Base-by-base conservation (phyloP, 2,329 filamentous ascomycete species). In the Cordyceps farinosa region DNA sequence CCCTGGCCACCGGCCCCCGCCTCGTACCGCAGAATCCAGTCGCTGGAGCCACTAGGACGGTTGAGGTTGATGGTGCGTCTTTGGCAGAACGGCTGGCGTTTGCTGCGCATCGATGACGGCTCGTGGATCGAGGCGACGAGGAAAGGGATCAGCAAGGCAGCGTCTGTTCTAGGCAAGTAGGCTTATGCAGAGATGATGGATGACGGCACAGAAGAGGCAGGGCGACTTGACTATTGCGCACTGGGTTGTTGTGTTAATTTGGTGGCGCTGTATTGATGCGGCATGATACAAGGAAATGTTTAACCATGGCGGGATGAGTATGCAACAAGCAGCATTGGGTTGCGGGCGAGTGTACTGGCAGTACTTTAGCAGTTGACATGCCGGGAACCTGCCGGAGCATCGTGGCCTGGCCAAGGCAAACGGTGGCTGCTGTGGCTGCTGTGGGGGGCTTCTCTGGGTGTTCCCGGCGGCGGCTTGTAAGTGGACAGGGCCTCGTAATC, bases 401-500 rank as follows among this genome's bases (percentile, higher is more conserved):
- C 38, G 9, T 40, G 1, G 22, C 22, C 22, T 22, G 22, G 22
- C 22, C 22, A 22, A 22, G 22, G 22, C 22, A 22, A 22, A 22
- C 27, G 32, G 42, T 34, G 54, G 55, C 27, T 52, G 55, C 42
- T 40, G 38, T 15, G 38, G 8, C 29, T 30, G 34, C 9, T 27
- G 30, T 10, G 45, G 34, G 32, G 36, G 54, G 38, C 38, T 40
- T 2, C 38, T 40, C 36, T 38, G 36, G 38, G 3, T 15, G 38
- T 40, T 40, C 38, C 48, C 29, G 11, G 15, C n/a, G 32, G n/a
- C 42, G 17, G 27, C 13, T 29, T 15, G 54, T 27, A 4, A 57
- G 40, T 47, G 54, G 54, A 47, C 30, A 27, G 42, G 32, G 44
- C 55, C 55, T 59, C 32, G 34, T 59, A 50, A 50, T 30, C 13